Conservation (phyloP, 2,329 filamentous ascomycete genomes). For the Sarocladium brachiariae region DNA sequence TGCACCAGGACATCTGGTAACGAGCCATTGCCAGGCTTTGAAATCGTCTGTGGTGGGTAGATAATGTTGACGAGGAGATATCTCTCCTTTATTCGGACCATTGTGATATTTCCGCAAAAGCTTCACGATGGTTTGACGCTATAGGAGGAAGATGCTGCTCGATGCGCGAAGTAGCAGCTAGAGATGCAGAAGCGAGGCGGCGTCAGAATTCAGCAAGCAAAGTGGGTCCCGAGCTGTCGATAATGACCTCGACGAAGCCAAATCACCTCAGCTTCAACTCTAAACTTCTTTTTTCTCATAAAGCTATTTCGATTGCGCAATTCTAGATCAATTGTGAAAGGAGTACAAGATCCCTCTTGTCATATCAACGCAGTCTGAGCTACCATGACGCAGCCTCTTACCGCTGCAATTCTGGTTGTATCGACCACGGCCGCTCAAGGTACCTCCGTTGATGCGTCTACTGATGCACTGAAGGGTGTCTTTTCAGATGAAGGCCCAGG, state of each 20-base stretch:
- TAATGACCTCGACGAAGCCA: neutral
- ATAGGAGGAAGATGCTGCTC: neutral
- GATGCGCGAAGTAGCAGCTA: neutral
- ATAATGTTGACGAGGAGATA: slow-evolving; percentile 94
- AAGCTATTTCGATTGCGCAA: neutral
- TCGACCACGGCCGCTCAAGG: slow-evolving; percentile 85
- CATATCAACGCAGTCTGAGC: too few species aligned
- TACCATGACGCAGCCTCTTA: slow-evolving; percentile 35
- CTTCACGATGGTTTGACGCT: neutral
- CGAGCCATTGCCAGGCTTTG: slow-evolving; percentile 26
- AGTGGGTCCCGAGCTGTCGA: neutral
- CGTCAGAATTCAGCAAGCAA: neutral
- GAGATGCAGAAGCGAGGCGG: neutral
- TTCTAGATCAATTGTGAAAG: neutral
- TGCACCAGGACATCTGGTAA: slow-evolving; percentile 61
- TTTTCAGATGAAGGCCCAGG: slow-evolving; percentile 59
- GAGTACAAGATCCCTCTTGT: too few species aligned
- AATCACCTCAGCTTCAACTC: neutral
- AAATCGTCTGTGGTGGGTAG: slow-evolving; percentile 58
- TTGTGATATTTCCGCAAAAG: slow-evolving; percentile 27
- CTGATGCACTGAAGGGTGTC: slow-evolving; percentile 58
- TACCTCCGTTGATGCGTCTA: slow-evolving; percentile 70
- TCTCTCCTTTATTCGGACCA: slow-evolving; percentile 95
- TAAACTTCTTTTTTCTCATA: neutral
- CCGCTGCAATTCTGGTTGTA: slow-evolving; percentile 73